Percentiles rank a stretch among this genome's conserved stretches.
Conservation (phyloP, 257 asterid species). For the Solanum tarijense region DNA sequence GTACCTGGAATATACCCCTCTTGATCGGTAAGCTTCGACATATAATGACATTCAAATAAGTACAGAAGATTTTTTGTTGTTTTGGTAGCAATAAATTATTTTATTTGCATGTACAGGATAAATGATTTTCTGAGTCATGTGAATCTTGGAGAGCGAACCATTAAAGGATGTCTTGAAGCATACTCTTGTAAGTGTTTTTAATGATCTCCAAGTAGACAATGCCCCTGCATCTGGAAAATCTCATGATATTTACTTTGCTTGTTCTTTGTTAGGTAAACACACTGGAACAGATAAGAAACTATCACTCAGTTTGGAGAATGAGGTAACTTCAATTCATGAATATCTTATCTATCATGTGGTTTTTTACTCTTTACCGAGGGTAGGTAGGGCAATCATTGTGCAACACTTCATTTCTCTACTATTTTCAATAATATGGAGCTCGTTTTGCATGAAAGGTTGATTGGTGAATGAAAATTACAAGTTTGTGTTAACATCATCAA, state of each 20-base stretch:
- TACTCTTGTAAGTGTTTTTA: slow-evolving; percentile 72
- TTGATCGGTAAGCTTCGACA: slow-evolving; percentile 45
- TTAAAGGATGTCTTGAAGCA: slow-evolving; percentile 84
- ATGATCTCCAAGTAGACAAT: neutral
- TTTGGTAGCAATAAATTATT: neutral
- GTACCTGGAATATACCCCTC: slow-evolving; percentile 80
- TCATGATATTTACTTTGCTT: neutral
- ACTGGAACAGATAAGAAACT: slow-evolving; percentile 84
- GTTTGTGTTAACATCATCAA: neutral
- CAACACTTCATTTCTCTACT: neutral
- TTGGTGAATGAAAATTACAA: neutral
- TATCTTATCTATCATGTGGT: neutral
- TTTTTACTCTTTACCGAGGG: neutral
- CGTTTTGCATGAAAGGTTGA: neutral
- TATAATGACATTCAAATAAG: neutral
- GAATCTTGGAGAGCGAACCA: slow-evolving; percentile 85
- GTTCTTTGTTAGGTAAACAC: slow-evolving; percentile 62
- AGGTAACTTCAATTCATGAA: slow-evolving; percentile 37
- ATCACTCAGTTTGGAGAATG: slow-evolving; percentile 85
- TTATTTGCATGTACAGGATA: slow-evolving; percentile 33
- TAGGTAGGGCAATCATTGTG: neutral
- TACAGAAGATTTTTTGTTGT: neutral
- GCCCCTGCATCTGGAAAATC: neutral
- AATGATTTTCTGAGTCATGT: slow-evolving; percentile 71
- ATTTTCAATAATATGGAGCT: neutral